Evolutionary conservation across 2,329 filamentous ascomycete species (phyloP).

Genomic region (Aspergillus sp.): DNA sequence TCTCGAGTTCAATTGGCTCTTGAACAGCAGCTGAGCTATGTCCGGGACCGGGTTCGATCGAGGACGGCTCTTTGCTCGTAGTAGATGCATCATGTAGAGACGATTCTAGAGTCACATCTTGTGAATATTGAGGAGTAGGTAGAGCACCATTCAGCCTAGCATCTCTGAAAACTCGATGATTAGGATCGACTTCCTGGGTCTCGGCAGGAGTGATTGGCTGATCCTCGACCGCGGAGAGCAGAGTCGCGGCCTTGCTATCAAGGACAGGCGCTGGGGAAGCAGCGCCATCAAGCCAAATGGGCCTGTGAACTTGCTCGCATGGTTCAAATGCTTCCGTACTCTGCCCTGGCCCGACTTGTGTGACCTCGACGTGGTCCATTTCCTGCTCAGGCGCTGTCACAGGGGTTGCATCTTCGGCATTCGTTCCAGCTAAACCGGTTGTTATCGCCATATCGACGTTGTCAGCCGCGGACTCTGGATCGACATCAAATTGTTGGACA

Average conservation of each 20-base stretch:
- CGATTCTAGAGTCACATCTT: slow-evolving; percentile 1
- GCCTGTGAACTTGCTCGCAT: slow-evolving; percentile 1
- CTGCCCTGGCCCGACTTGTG: not conserved
- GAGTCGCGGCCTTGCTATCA: not conserved
- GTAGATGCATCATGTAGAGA: not conserved
- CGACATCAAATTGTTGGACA: not conserved
- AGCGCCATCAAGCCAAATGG: slow-evolving; percentile 10
- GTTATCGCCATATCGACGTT: slow-evolving; percentile 1
- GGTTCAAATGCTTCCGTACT: not conserved
- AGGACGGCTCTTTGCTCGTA: not conserved
- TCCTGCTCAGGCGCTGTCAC: not conserved
- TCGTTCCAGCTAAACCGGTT: not conserved
- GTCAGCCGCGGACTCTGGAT: not conserved
- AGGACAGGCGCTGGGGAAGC: not conserved
- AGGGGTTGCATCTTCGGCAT: not conserved
- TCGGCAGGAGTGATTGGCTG: slow-evolving; percentile 14
- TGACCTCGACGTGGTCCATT: not conserved
- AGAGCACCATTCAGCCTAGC: not conserved
- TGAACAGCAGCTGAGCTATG: not conserved
- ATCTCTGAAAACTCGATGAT: not conserved
- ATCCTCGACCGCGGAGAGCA: slow-evolving; percentile 1
- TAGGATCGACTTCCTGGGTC: slow-evolving; percentile 12
- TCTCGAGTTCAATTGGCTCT: too few species aligned
- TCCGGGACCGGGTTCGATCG: not conserved
- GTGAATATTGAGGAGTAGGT: slow-evolving; percentile 10